phyloP scores from a whole-genome alignment of 495 filamentous ascomycete genomes.

The Venustampulla echinocandica region DNA sequence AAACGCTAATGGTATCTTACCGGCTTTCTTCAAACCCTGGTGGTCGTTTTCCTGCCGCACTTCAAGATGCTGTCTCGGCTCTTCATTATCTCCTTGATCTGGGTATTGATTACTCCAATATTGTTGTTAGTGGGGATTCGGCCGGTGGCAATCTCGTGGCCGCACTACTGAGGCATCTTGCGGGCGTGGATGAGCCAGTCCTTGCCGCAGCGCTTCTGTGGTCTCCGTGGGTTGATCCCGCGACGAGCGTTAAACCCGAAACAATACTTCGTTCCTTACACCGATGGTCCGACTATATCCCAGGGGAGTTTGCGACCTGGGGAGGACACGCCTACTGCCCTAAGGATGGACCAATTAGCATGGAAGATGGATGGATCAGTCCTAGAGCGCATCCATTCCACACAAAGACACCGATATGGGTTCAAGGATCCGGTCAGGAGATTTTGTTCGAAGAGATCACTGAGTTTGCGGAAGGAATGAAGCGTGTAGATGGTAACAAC shows the following conservation, averaged over 20 bases:
- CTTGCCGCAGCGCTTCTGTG: conserved; percentile 19
- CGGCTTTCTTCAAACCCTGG: conserved; percentile 27
- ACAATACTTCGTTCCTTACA: conserved; percentile 14
- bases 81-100: conserved; percentile 32
- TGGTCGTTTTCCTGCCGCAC: conserved; percentile 34
- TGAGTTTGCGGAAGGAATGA: conserved; percentile 9
- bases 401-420: conserved; percentile 14
- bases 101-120: conserved; percentile 25
- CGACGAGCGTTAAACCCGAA: not conserved
- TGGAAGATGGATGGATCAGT: conserved; percentile 13
- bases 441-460: conserved; percentile 17
- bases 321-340: conserved; percentile 13
- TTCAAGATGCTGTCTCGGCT: conserved; percentile 38
- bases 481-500: conserved; percentile 15
- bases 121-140: conserved; percentile 38
- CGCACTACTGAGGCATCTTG: conserved; percentile 32
- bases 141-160: conserved; percentile 35
- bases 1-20: conserved; percentile 27
- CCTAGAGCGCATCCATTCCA: conserved; percentile 18
- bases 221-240: conserved; percentile 24
- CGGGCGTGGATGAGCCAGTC: conserved; percentile 13
- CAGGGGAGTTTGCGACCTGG: conserved; percentile 17
- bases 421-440: conserved; percentile 15
- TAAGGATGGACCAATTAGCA: conserved; percentile 3
- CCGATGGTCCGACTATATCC: conserved; percentile 22